phyloP scores from a whole-genome alignment of 768 basidiomycete genomes.

The Leccinum arenicola region DNA sequence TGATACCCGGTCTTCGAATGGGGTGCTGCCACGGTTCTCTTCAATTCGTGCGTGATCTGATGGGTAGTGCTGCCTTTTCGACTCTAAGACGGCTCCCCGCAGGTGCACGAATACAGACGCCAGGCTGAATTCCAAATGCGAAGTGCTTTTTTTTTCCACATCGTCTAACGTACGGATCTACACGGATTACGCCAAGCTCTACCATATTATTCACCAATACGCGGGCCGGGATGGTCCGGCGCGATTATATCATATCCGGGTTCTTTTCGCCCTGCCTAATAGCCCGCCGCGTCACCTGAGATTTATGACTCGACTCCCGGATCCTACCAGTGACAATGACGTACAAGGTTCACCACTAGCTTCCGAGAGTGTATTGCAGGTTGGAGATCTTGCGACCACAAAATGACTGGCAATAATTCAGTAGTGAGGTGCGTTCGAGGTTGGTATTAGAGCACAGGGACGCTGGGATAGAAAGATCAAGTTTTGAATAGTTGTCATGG shows the following conservation, averaged over 20 bases:
- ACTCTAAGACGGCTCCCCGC: neutral
- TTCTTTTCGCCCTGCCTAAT: neutral
- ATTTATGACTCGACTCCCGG: constrained; percentile 4
- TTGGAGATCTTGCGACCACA: neutral
- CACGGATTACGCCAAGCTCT: neutral
- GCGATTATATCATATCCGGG: neutral
- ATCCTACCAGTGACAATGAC: constrained; percentile 12
- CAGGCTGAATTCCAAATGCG: neutral
- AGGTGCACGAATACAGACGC: neutral
- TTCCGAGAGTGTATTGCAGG: no score
- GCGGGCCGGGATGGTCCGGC: neutral
- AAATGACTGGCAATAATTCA: neutral
- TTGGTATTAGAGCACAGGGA: neutral
- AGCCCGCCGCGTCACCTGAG: neutral
- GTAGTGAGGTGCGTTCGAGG: neutral
- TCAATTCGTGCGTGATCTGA: neutral
- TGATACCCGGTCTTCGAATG: neutral
- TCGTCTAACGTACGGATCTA: neutral
- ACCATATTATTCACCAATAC: neutral
- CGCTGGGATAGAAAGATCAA: neutral
- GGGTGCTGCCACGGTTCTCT: neutral
- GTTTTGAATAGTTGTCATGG: neutral
- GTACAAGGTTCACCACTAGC: neutral
- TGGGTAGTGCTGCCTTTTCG: neutral
- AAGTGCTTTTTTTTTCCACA: neutral